These are phyloP conservation scores for Ogataea hybrid DNA, from an alignment of 1,139 yeast species.

Conservation along the genomic window DNA sequence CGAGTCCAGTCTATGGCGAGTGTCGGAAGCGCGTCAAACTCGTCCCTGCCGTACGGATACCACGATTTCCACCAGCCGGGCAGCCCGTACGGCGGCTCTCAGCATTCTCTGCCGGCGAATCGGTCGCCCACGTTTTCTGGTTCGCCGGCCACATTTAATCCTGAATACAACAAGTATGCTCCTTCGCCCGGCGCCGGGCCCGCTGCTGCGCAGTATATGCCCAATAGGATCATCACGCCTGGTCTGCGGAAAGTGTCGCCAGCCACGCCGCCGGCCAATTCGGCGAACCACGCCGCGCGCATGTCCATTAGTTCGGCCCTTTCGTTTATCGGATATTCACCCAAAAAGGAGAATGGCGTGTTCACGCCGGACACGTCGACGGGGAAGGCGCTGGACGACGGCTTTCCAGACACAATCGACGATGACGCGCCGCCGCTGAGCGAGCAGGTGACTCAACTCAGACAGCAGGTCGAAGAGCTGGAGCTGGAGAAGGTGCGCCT, in stretches of 20 bases:
- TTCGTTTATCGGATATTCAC: constrained; percentile 18
- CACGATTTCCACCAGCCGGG: constrained; percentile 1
- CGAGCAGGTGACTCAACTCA: neutral
- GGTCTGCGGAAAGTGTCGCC: too few relatives aligned
- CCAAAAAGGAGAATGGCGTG: constrained; percentile 8
- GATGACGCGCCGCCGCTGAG: neutral
- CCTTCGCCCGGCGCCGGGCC: too few relatives aligned
- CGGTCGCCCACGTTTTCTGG: too few relatives aligned
- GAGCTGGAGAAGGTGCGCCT: neutral
- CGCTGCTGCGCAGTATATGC: too few relatives aligned
- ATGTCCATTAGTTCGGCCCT: constrained; percentile 19
- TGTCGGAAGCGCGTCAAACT: constrained; percentile 9
- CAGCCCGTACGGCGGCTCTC: too few relatives aligned
- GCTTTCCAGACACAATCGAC: neutral
- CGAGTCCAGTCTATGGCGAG: constrained; percentile 5
- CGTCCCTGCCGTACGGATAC: constrained; percentile 2
- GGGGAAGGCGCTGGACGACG: constrained; percentile 4
- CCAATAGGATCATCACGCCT: too few relatives aligned
- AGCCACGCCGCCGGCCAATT: constrained; percentile 2
- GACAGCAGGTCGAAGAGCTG: neutral
- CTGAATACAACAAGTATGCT: too few relatives aligned
- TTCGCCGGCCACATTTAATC: too few relatives aligned
- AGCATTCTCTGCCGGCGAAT: too few relatives aligned
- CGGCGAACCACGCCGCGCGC: constrained; percentile 14
- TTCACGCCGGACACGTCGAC: constrained; percentile 3